Evolutionary conservation across 805 yeast species (phyloP), one percentile per base, ranked within the genome.

Genomic region (Blastobotrys peoriensis): DNA sequence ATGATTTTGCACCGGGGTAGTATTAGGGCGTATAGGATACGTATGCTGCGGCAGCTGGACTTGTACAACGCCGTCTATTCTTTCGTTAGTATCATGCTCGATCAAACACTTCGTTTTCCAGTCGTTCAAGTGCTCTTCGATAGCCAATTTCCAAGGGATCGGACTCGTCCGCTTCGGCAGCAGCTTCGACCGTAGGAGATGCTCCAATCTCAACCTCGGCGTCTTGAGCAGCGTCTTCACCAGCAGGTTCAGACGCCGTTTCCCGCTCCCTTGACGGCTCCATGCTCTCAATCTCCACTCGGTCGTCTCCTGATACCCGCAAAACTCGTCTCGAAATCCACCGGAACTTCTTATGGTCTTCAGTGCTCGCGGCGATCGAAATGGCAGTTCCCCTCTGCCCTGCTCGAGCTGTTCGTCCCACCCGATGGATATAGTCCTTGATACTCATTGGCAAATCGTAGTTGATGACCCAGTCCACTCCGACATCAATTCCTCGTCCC

Each of bases 321-420:
- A 46, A 46, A 9, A 64, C 53, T 15, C 49, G 45, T 33, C 46
- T 43, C 58, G 66, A 60, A 50, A 60, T 67, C 47, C 52, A 64
- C 61, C 43, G 64, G 58, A 53, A 73, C 63, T 48, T 73, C 52
- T 73, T 79, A 41, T 68, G 71, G 55, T 93, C 98, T 43, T 88
- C 89, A 44, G 76, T 78, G 22, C 95, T 94, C 47, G 79, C 71
- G n/a, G 81, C 70, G 20, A 91, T 61, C 38, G 79, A 83, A 60
- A 80, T 75, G 0, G 96, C 95, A 30, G 68, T 66, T 60, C 99
- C 99, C 0, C 53, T 42, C 28, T 79, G 76, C 41, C 83, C 81
- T 2, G 98, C 99, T 66, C 99, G 79, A 1, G 98, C 97, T 0
- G 98, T 89, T 69, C 99, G 81, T 34, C 99, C 99, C 33, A 88